phyloP scores from a whole-genome alignment of 2,329 filamentous ascomycete genomes.

The Sporothrix dimorphospora region DNA sequence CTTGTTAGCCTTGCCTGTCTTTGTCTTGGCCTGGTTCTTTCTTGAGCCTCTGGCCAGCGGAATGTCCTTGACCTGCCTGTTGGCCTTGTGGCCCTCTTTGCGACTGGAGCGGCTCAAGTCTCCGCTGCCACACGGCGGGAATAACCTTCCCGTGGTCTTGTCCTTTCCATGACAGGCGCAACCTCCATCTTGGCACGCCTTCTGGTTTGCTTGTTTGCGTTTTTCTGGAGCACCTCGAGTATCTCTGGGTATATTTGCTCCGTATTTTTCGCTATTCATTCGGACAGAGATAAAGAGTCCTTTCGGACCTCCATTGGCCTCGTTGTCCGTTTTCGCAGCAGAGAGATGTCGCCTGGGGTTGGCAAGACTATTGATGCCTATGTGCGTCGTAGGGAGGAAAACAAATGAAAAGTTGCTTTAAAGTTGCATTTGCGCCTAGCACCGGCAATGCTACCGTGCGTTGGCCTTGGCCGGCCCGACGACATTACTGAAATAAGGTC shows the following conservation, averaged over 20 bases:
- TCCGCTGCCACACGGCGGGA: constrained; percentile 16
- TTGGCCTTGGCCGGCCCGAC: constrained; percentile 21
- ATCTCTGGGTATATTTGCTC: neutral
- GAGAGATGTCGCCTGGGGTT: neutral
- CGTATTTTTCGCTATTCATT: neutral
- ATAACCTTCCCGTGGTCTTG: constrained; percentile 20
- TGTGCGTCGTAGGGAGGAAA: neutral
- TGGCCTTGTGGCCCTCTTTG: neutral
- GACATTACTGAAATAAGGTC: neutral
- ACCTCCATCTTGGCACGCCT: neutral
- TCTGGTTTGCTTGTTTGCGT: neutral
- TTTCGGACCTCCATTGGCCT: constrained; percentile 2
- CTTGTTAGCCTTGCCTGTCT: neutral
- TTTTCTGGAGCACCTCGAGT: neutral
- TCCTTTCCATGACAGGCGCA: neutral
- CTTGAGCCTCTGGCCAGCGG: neutral
- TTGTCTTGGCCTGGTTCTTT: neutral
- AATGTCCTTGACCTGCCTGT: constrained; percentile 8
- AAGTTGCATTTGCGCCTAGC: constrained; percentile 3
- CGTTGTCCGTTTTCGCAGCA: neutral
- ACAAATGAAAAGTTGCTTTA: neutral
- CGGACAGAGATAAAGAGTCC: neutral
- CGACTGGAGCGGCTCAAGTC: neutral
- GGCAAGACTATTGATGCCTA: neutral
- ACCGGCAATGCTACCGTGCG: neutral